These are phyloP conservation scores for Diaporthe citri DNA, from an alignment of 2,329 filamentous ascomycete genomes.

Conservation along the genomic window DNA sequence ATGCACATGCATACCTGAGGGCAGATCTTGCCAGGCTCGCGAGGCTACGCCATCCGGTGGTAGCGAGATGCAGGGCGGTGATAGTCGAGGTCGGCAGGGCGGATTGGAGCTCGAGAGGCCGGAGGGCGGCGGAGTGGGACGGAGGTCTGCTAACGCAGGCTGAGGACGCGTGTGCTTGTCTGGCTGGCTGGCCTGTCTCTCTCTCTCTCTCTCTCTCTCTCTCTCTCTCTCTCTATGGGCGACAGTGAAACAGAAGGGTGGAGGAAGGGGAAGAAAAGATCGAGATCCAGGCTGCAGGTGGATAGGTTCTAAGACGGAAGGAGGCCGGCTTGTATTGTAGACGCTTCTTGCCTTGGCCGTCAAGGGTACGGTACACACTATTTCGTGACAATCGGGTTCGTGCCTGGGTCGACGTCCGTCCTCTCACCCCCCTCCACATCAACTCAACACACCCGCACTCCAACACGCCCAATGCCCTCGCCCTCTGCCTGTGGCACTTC, in stretches of 20 bases:
- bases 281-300: background rate
- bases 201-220: too few relatives aligned
- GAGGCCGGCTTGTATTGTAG: background rate
- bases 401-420: background rate
- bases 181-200: background rate
- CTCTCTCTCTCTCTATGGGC: background rate
- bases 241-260: slow-evolving; percentile 1
- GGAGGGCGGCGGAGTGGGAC: slow-evolving; percentile 30
- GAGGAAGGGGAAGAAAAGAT: slow-evolving; percentile 14
- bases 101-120: slow-evolving; percentile 5
- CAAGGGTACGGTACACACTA: background rate
- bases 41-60: background rate
- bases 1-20: slow-evolving; percentile 1
- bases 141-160: background rate
- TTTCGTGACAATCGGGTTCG: background rate
- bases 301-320: background rate
- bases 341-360: slow-evolving; percentile 18
- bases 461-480: background rate
- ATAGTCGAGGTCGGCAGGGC: slow-evolving; percentile 6
- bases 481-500: background rate
- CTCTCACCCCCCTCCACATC: background rate
- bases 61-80: slow-evolving; percentile 21
- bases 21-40: background rate
- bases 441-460: background rate
- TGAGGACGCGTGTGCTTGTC: background rate